These are phyloP conservation scores for Echinochloa phyllopogon DNA, from an alignment of 176 grass and related monocot species.

Conservation along the genomic window DNA sequence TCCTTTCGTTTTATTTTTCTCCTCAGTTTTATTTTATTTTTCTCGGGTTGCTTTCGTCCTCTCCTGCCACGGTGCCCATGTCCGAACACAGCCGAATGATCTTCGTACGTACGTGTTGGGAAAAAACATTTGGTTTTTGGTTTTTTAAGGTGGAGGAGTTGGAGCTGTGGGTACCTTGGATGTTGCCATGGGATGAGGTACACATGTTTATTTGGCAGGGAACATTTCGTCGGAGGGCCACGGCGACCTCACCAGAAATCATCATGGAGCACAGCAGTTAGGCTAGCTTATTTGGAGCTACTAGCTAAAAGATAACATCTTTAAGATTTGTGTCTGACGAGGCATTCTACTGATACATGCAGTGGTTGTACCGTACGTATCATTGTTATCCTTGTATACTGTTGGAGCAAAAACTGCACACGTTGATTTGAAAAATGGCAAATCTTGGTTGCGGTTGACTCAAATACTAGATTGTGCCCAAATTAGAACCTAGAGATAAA, in stretches of 20 bases:
- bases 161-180: not conserved
- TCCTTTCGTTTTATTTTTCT: conserved; percentile 24
- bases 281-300: no score
- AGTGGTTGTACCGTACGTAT: no score
- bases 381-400: no score
- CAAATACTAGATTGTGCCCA: no score
- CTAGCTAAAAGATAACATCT: no score
- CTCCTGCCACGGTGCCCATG: not conserved
- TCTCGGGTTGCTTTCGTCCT: not conserved
- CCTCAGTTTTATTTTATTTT: not conserved
- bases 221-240: conserved; percentile 3
- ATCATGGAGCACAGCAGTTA: not conserved
- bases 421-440: no score
- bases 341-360: no score
- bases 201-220: conserved; percentile 17
- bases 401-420: no score
- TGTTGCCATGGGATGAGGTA: conserved; percentile 23
- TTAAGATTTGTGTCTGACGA: no score
- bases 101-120: not conserved
- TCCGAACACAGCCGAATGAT: not conserved
- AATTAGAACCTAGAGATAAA: no score
- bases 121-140: not conserved
- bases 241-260: not conserved
- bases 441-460: no score
- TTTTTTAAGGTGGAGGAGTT: not conserved